These are phyloP conservation scores for Yarrowia sp. DNA, from an alignment of 805 yeast genomes.

Conservation along the genomic window DNA sequence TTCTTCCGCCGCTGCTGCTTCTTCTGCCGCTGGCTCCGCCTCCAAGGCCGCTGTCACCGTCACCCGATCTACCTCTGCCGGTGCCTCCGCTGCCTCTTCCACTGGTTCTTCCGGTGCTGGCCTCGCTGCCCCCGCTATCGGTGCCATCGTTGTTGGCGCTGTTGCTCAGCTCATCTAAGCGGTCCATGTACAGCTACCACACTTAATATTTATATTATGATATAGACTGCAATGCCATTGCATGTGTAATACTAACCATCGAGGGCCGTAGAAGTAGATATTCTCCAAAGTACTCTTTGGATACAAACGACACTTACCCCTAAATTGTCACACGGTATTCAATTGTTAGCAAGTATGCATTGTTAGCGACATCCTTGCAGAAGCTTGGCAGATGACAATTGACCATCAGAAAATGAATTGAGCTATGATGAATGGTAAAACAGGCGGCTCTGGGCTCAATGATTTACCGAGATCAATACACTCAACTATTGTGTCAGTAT, in stretches of 20 bases:
- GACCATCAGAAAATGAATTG: background rate
- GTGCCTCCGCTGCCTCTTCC: constrained; percentile 5
- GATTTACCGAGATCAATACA: background rate
- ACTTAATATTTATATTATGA: constrained; percentile 8
- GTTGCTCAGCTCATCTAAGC: constrained; percentile 22
- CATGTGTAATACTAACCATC: background rate
- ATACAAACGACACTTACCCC: no score
- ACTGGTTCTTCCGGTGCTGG: background rate
- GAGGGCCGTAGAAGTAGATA: background rate
- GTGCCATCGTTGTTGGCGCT: constrained; percentile 23
- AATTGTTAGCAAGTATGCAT: background rate
- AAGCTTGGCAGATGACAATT: background rate
- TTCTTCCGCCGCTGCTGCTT: constrained; percentile 6
- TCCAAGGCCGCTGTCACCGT: constrained; percentile 14
- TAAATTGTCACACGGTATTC: no score
- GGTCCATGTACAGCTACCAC: constrained; percentile 1
- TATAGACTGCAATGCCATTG: constrained; percentile 13
- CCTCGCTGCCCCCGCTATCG: constrained; percentile 5
- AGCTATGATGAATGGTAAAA: no score
- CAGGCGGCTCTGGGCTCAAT: background rate
- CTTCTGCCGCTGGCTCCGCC: constrained; percentile 8
- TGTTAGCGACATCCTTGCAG: background rate
- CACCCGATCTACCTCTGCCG: background rate
- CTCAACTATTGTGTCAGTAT: background rate
- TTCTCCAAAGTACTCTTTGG: no score